Percentiles rank a stretch among this genome's conserved stretches.
Evolutionary conservation across 2,329 filamentous ascomycete genomes (phyloP).

Genomic region (Trichoderma sp.): DNA sequence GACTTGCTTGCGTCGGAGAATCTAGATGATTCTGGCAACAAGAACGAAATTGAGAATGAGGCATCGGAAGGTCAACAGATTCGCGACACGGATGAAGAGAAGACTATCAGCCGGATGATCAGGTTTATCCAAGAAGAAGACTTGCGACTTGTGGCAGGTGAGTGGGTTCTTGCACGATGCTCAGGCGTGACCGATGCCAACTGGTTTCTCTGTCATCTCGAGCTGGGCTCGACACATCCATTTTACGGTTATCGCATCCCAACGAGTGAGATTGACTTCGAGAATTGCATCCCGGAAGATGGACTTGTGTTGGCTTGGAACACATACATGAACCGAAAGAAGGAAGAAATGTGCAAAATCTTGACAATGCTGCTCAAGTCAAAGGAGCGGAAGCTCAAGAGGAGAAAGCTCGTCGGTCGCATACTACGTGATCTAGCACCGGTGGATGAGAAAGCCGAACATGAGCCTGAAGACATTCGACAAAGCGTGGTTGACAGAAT

Average conservation of each 20-base stretch:
- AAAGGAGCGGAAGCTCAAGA: conserved; percentile 12
- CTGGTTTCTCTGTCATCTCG: conserved; percentile 21
- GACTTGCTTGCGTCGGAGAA: not conserved
- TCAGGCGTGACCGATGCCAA: conserved; percentile 16
- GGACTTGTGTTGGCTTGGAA: conserved; percentile 17
- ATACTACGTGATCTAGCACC: conserved; percentile 5
- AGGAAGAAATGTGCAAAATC: conserved; percentile 20
- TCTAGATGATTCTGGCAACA: not conserved
- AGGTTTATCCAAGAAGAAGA: conserved; percentile 19
- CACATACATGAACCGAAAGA: conserved; percentile 21
- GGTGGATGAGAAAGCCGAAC: not conserved
- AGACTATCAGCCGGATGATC: conserved; percentile 14
- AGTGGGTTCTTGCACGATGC: conserved; percentile 21
- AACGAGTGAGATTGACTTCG: conserved; percentile 20
- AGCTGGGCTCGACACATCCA: conserved; percentile 18
- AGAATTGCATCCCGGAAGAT: not conserved
- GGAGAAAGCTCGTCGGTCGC: not conserved
- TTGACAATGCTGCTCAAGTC: not conserved
- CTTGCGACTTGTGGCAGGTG: conserved; percentile 15
- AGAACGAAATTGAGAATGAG: not conserved
- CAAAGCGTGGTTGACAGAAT: not conserved
- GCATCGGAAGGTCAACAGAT: not conserved
- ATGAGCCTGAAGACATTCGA: not conserved
- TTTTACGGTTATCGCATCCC: conserved; percentile 20
- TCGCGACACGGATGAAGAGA: not conserved